A percentile compares a stretch with the other conserved stretches of the same genome.
These are phyloP conservation scores for Chaetomiaceae sp. DNA, from an alignment of 2,329 filamentous ascomycete genomes.

Conservation along the genomic window DNA sequence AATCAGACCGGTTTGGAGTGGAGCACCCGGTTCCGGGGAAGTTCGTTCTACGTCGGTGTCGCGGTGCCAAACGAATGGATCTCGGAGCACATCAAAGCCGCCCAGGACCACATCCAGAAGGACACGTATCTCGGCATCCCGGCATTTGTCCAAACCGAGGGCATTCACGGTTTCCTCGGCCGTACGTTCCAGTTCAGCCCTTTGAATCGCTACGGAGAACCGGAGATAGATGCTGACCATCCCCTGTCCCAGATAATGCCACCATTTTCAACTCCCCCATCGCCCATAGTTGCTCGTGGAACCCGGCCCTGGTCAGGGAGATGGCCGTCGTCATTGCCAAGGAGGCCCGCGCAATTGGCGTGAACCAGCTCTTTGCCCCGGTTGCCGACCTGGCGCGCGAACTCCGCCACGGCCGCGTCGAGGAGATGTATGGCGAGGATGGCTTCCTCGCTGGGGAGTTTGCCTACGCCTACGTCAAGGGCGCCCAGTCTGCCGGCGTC, in stretches of 20 bases:
- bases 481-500: conserved; percentile 62
- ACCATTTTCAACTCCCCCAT: conserved; percentile 79
- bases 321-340: conserved; percentile 64
- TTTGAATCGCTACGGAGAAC: too few species aligned
- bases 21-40: conserved; percentile 63
- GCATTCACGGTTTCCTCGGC: conserved; percentile 67
- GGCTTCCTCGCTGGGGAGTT: conserved; percentile 63
- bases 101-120: conserved; percentile 64
- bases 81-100: conserved; percentile 57
- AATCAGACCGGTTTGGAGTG: conserved; percentile 63
- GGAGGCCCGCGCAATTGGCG: conserved; percentile 62
- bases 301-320: conserved; percentile 57
- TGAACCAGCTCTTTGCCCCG: conserved; percentile 70
- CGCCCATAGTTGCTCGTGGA: conserved; percentile 66
- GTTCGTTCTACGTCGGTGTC: conserved; percentile 68
- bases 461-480: conserved; percentile 52
- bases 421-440: conserved; percentile 71
- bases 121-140: conserved; percentile 67
- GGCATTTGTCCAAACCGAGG: conserved; percentile 68
- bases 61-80: conserved; percentile 55
- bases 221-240: neutral
- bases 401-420: conserved; percentile 66
- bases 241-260: conserved; percentile 45
- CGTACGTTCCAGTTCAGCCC: too few species aligned
- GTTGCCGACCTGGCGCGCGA: conserved; percentile 68